Percentiles rank a stretch among this genome's conserved stretches.
phyloP scores from a whole-genome alignment of 1,284 basidiomycete genomes.

The Ganoderma multipileum region DNA sequence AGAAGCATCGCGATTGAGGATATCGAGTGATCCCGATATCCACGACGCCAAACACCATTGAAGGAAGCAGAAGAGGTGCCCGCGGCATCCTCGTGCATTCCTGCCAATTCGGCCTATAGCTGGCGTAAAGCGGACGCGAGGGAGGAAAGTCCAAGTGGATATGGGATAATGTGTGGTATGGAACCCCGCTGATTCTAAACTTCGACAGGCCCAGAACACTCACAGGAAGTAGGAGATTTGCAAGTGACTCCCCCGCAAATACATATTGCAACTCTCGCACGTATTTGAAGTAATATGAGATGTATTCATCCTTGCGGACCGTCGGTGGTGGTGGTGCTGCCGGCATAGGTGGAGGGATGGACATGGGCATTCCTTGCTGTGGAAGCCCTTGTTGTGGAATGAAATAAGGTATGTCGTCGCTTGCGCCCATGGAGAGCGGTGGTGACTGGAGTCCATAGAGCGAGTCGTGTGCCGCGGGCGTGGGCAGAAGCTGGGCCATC shows the following conservation, averaged over 20 bases:
- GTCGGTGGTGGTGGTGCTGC: constrained; percentile 18
- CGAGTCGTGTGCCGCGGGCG: constrained; percentile 17
- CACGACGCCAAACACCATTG: background rate
- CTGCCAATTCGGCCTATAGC: background rate
- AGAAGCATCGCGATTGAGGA: constrained; percentile 9
- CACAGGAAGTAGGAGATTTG: constrained; percentile 67
- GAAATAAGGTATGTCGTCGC: constrained; percentile 28
- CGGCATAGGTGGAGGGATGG: constrained; percentile 19
- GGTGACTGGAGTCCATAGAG: constrained; percentile 22
- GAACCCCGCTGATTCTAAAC: background rate
- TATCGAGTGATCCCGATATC: constrained; percentile 12
- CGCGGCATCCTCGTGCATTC: background rate
- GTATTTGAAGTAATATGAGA: constrained; percentile 73
- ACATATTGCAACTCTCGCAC: constrained; percentile 66
- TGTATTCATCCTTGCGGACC: constrained; percentile 47
- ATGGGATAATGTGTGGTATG: background rate
- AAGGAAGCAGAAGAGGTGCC: background rate
- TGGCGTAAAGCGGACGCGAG: background rate
- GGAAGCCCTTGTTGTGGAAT: constrained; percentile 20
- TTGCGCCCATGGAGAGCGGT: constrained; percentile 19
- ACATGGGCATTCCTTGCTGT: constrained; percentile 22
- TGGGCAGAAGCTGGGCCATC: constrained; percentile 8
- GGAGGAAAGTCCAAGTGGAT: background rate
- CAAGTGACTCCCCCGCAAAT: constrained; percentile 61
- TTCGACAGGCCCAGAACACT: constrained; percentile 35